A percentile compares a stretch with the other conserved stretches of the same genome.
Conservation (phyloP, 257 asterid genomes). For the Primulina tabacum region DNA sequence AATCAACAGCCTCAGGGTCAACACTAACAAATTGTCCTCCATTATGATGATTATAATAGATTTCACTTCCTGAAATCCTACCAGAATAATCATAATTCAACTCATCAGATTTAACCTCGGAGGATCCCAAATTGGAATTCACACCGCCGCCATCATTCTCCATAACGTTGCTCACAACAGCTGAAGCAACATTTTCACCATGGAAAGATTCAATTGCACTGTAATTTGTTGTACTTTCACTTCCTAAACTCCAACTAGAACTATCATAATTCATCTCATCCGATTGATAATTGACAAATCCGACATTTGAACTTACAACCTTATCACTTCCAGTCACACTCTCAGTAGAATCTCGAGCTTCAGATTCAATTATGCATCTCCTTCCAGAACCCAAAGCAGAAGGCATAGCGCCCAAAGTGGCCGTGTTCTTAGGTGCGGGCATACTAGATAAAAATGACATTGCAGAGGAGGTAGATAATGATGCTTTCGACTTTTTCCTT, state of each 20-base stretch:
- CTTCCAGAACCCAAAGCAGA: slow-evolving; percentile 60
- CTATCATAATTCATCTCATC: slow-evolving; percentile 33
- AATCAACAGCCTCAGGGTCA: slow-evolving; percentile 37
- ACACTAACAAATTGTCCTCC: slow-evolving; percentile 18
- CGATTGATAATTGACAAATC: slow-evolving; percentile 25
- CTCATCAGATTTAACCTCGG: slow-evolving; percentile 4
- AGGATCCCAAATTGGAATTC: neutral
- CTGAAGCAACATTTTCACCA: slow-evolving; percentile 15
- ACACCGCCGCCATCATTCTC: neutral
- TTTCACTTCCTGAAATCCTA: slow-evolving; percentile 32
- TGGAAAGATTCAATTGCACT: slow-evolving; percentile 28
- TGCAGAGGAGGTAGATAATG: slow-evolving; percentile 39
- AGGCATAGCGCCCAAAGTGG: slow-evolving; percentile 58
- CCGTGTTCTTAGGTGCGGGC: slow-evolving; percentile 77
- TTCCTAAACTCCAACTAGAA: slow-evolving; percentile 32
- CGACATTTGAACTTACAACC: slow-evolving; percentile 26
- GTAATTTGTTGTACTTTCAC: slow-evolving; percentile 31
- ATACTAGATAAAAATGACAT: slow-evolving; percentile 54
- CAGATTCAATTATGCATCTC: slow-evolving; percentile 67
- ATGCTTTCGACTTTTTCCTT: slow-evolving; percentile 39
- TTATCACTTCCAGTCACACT: slow-evolving; percentile 26
- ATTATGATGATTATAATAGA: slow-evolving; percentile 29
- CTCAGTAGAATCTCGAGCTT: slow-evolving; percentile 32
- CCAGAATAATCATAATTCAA: slow-evolving; percentile 7
- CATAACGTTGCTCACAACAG: slow-evolving; percentile 3